phyloP scores from a whole-genome alignment of 257 asterid species.

The Nemophila menziesii region DNA sequence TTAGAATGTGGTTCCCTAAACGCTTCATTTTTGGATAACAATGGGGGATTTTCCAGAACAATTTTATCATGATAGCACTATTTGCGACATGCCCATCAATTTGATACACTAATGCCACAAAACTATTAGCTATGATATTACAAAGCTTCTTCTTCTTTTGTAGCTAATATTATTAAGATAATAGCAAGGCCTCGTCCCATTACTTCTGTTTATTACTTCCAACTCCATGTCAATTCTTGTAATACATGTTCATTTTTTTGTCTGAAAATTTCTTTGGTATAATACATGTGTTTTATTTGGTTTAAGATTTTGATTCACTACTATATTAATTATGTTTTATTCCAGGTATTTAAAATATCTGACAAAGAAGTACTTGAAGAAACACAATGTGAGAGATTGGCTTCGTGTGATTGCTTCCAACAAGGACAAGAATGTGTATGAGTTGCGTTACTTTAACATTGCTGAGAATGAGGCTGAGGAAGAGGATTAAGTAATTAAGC shows the following conservation, averaged over 20 bases:
- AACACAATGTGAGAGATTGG: slow-evolving; percentile 75
- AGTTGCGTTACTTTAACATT: slow-evolving; percentile 71
- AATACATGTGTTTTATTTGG: neutral
- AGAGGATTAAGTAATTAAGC: slow-evolving; percentile 23
- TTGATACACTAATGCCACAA: too few relatives aligned
- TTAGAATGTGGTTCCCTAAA: neutral
- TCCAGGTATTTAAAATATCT: slow-evolving; percentile 61
- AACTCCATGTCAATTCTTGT: neutral
- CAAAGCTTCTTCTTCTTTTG: neutral
- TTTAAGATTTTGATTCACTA: neutral
- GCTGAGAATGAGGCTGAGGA: slow-evolving; percentile 72
- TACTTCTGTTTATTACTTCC: neutral
- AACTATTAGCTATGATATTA: too few relatives aligned
- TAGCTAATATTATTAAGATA: neutral
- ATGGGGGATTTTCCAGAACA: too few relatives aligned
- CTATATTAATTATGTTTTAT: slow-evolving; percentile 2
- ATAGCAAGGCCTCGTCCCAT: neutral
- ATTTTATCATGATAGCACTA: too few relatives aligned
- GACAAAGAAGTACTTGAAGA: slow-evolving; percentile 75
- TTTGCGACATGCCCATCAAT: too few relatives aligned
- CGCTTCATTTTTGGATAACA: neutral
- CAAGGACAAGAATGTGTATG: slow-evolving; percentile 66
- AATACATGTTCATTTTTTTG: neutral
- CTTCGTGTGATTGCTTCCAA: slow-evolving; percentile 71
- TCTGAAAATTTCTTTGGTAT: neutral